Percentiles rank a stretch among this genome's conserved stretches.
phyloP scores from a whole-genome alignment of 768 basidiomycete species.

The Mycena olivaceomarginata region DNA sequence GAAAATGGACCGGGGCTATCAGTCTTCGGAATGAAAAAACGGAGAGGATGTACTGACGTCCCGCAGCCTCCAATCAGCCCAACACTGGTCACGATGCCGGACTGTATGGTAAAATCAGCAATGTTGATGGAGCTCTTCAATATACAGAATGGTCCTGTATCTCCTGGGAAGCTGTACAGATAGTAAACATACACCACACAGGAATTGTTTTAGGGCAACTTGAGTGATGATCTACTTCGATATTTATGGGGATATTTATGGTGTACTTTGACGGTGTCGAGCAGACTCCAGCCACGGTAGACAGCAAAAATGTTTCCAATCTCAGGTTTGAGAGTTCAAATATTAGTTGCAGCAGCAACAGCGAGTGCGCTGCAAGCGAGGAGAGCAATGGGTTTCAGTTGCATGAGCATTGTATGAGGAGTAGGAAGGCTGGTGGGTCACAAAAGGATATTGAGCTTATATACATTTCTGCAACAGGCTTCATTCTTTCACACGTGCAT shows the following conservation, averaged over 20 bases:
- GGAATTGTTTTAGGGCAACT: constrained; percentile 17
- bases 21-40: constrained; percentile 17
- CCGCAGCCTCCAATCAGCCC: constrained; percentile 29
- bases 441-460: background rate
- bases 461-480: constrained; percentile 23
- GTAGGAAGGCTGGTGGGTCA: background rate
- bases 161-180: constrained; percentile 14
- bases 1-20: constrained; percentile 18
- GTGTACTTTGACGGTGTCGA: constrained; percentile 3
- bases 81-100: constrained; percentile 23
- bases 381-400: constrained; percentile 4
- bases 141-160: constrained; percentile 7
- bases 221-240: constrained; percentile 22
- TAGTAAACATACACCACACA: constrained; percentile 19
- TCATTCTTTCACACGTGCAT: constrained; percentile 12
- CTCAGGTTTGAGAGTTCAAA: constrained; percentile 19
- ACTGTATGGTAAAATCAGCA: constrained; percentile 11
- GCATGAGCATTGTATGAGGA: constrained; percentile 9
- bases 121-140: constrained; percentile 18
- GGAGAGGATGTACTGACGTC: constrained; percentile 24
- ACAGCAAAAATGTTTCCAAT: constrained; percentile 24
- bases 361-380: constrained; percentile 22
- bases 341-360: constrained; percentile 5
- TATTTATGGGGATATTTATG: too few relatives aligned
- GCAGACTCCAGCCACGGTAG: constrained; percentile 17